Percentiles rank a stretch among this genome's conserved stretches.
These are phyloP conservation scores for Solanum paucissectum DNA, from an alignment of 257 asterid species.

Conservation along the genomic window DNA sequence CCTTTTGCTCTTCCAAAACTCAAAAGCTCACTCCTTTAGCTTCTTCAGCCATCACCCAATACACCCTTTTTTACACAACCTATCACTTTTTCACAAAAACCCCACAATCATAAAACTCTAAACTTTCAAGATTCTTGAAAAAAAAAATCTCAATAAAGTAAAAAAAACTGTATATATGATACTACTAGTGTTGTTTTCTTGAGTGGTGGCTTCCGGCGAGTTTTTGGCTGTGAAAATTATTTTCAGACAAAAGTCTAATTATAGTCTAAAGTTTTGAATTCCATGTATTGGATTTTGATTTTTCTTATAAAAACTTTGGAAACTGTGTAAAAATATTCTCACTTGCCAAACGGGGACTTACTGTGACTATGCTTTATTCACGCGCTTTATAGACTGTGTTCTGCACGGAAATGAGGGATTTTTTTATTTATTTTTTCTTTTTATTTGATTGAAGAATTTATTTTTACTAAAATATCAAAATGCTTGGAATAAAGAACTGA, in stretches of 20 bases:
- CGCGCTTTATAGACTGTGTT: background rate
- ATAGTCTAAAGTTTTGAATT: background rate
- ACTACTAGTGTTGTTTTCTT: background rate
- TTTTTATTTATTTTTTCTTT: background rate
- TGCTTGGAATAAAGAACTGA: background rate
- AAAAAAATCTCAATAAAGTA: background rate
- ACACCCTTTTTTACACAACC: background rate
- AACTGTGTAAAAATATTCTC: background rate
- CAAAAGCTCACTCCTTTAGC: background rate
- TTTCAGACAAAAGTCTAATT: background rate
- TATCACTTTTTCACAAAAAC: background rate
- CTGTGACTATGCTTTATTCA: background rate
- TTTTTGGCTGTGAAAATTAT: background rate
- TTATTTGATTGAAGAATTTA: background rate
- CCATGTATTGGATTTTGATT: background rate
- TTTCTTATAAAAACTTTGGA: background rate
- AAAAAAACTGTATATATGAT: background rate
- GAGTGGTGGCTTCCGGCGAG: background rate
- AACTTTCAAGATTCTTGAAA: background rate
- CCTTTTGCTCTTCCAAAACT: background rate
- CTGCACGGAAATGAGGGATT: background rate
- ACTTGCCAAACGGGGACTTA: background rate
- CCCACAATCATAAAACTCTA: background rate
- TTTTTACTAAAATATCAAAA: background rate
- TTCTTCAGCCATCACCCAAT: background rate